Evolutionary conservation across 2,329 filamentous ascomycete species (phyloP), one percentile per base, ranked within the genome.

Genomic region (Penicillium sp.): DNA sequence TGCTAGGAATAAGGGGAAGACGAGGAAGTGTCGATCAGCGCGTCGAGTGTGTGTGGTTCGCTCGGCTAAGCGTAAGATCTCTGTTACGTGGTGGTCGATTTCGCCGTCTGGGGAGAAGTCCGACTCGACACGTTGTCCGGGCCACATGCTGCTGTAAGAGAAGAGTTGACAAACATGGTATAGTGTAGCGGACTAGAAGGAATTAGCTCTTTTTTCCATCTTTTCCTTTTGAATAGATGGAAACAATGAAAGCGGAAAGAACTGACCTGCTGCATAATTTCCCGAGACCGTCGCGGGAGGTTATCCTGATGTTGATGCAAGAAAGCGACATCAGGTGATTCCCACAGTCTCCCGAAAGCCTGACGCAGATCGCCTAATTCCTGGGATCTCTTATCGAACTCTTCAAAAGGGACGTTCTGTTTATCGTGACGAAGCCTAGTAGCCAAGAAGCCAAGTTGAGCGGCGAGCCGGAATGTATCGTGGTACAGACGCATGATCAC

Each of bases 1-100:
- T 0, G 82, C 80, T 57, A 85, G 77, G 65, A 85, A 84, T 0
- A 84, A 62, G 0, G 83, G 82, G 59, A 85, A 84, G 2, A 82
- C 73, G 5, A 81, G 66, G 55, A 80, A 80, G 23, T 79, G 75
- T 17, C 76, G 74, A 44, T 80, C 75, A 15, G 75, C 71, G 12
- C 74, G 74, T 5, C 71, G 70, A 3, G 69, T 68, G 19, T 72
- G 70, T 5, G 79, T 66, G 1, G 80, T 75, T 10, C 71, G 69
- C 31, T 75, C 70, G 6, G 78, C 77, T 15, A 81, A 70, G 10
- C 76, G 71, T 2, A 83, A 66, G 47, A 84, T 81, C 41, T 77
- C 72, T 12, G 69, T 65, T 19, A 75, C 74, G 35, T 80, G 80
- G 39, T 75, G 70, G 15, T 76, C 73, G 42, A 82, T 77, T 59